Base-by-base conservation (phyloP, 2,329 filamentous ascomycete species). In the Coleophoma crateriformis region DNA sequence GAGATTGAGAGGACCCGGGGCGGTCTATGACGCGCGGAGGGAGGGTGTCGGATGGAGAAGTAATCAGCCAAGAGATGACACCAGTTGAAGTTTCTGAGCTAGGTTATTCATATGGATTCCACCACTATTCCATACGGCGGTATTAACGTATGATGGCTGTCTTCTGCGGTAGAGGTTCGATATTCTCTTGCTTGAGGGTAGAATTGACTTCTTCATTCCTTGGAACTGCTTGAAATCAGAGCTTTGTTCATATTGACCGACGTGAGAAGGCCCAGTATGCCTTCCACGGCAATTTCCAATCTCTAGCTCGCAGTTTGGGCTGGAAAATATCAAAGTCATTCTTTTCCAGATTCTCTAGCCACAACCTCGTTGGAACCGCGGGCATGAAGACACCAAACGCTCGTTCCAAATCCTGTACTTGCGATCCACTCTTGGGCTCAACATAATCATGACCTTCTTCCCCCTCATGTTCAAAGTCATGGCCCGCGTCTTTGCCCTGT, bases 261-360 rank as follows among this genome's bases (percentile, higher is more conserved):
- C 75, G 70, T 49, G 69, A 75, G 59, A 76, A 83, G 3, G 78
- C 79, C 75, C 77, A 78, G 58, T 83, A 87, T 27, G 82, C 77
- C 44, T 64, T 87, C 84, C 88, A 96, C 0, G 94, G 90, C 53
- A 97, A 68, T 63, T 82, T 91, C 94, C 94, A 97, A 55, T 87
- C 82, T 40, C 77, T 76, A 64, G 81, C 68, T 66, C 84, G 71
- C 43, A 88, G 62, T 50, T 79, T 75, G 53, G 82, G 64, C 73
- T 84, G 61, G 69, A 87, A 83, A 70, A 97, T 59, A 66, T 99
- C 87, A 64, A 99, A 99, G 64, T 97, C 85, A 5, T 79, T 78
- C 57, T 82, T 81, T 67, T 99, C 84, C 35, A 99, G 67, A 44
- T 80, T 80, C 49, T 88, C 76, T 14, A 99, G 68, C 77, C 91